A percentile compares a stretch with the other conserved stretches of the same genome.
Conservation (phyloP, 331 rosid genomes). For the Acacia concinna region DNA sequence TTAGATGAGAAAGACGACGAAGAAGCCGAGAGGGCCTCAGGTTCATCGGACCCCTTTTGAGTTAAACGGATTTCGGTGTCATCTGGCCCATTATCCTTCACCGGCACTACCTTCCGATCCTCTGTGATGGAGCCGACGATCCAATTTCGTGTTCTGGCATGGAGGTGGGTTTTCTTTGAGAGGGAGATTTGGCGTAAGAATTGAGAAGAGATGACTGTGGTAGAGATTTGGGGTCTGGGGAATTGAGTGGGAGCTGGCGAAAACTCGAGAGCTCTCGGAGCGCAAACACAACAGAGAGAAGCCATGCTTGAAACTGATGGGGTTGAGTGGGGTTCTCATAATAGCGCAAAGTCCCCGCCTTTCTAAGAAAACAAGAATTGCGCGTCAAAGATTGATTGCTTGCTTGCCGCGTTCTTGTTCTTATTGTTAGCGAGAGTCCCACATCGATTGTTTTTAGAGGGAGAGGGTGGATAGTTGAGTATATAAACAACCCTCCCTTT, state of each 20-base stretch:
- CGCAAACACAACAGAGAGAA: constrained; percentile 35
- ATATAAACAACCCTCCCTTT: no score
- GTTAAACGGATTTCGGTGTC: constrained; percentile 34
- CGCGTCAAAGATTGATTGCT: constrained; percentile 20
- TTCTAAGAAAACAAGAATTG: not conserved
- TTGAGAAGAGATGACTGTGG: constrained; percentile 25
- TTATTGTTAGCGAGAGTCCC: no score
- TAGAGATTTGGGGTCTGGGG: constrained; percentile 29
- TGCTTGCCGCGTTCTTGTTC: not conserved
- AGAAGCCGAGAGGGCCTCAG: constrained; percentile 35
- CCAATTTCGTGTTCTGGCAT: constrained; percentile 38
- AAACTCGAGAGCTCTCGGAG: constrained; percentile 33
- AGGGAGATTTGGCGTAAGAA: constrained; percentile 22
- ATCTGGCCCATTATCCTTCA: constrained; percentile 29
- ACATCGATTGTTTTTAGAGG: no score
- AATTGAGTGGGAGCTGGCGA: constrained; percentile 19
- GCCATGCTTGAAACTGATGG: constrained; percentile 48
- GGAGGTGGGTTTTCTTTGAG: constrained; percentile 24
- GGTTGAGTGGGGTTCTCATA: constrained; percentile 11
- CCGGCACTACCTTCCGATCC: constrained; percentile 53
- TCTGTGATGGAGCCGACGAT: constrained; percentile 47
- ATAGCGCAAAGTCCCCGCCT: not conserved
- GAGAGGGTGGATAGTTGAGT: no score
- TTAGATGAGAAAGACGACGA: constrained; percentile 20
- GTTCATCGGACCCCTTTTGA: constrained; percentile 41